A percentile compares a stretch with the other conserved stretches of the same genome.
These are phyloP conservation scores for Trypanosoma avium DNA, from an alignment of 208 protist species.

Conservation along the genomic window DNA sequence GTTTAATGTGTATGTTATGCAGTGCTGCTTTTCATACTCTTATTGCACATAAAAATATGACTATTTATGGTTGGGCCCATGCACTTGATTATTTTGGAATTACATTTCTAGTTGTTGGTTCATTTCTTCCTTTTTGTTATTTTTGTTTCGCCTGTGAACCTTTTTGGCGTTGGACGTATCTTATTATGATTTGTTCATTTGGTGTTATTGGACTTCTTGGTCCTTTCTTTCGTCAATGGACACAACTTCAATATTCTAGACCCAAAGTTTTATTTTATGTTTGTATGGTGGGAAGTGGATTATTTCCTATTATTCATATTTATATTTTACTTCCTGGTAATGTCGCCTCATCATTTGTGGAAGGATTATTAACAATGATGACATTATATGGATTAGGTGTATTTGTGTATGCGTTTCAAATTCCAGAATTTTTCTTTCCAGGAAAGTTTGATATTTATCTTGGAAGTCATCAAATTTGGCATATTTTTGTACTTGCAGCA, in stretches of 20 bases:
- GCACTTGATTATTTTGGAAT: slow-evolving; percentile 87
- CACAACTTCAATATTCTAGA: slow-evolving; percentile 46
- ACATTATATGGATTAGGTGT: slow-evolving; percentile 77
- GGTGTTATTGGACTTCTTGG: slow-evolving; percentile 70
- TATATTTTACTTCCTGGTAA: slow-evolving; percentile 41
- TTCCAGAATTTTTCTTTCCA: slow-evolving; percentile 70
- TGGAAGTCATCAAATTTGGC: slow-evolving; percentile 80
- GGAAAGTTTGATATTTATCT: slow-evolving; percentile 74
- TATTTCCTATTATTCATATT: slow-evolving; percentile 70
- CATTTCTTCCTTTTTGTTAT: slow-evolving; percentile 83
- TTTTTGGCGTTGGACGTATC: slow-evolving; percentile 61
- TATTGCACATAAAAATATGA: slow-evolving; percentile 56
- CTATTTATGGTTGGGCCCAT: slow-evolving; percentile 60
- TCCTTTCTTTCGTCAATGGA: slow-evolving; percentile 78
- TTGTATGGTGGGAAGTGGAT: slow-evolving; percentile 64
- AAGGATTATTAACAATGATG: slow-evolving; percentile 61
- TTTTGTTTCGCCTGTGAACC: slow-evolving; percentile 76
- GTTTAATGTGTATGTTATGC: slow-evolving; percentile 75
- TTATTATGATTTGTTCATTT: slow-evolving; percentile 70
- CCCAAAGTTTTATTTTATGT: slow-evolving; percentile 76
- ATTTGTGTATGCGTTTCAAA: slow-evolving; percentile 76
- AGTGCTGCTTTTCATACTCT: slow-evolving; percentile 77
- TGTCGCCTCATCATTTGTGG: slow-evolving; percentile 44
- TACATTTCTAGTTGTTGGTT: slow-evolving; percentile 75
- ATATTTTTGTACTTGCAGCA: slow-evolving; percentile 77